Base-by-base conservation (phyloP, 1,139 yeast genomes). In the Yamadazyma sp. region DNA sequence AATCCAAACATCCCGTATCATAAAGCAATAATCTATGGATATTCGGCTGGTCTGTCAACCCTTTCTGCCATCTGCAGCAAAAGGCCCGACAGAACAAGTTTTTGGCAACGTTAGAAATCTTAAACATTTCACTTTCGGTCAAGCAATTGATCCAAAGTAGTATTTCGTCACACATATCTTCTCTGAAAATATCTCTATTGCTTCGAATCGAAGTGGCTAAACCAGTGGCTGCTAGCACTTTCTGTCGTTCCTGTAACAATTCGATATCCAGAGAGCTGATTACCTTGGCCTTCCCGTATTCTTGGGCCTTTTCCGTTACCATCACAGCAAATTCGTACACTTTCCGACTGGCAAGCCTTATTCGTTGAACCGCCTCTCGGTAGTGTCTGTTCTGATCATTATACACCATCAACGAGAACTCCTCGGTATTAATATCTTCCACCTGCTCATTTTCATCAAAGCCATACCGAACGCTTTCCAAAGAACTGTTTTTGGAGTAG, bases 341-440 rank as follows among this genome's bases (percentile, higher is more conserved):
- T 50, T 85, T 82, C 18, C 74, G 70, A 23, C 94, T 84, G 0
- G 89, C 83, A 26, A 74, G 57, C 35, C 76, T 69, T 8, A 88
- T 78, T 29, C 87, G 60, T 44, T 79, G 82, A 2, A 81, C 76
- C 0, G 92, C 92, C 51, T 87, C 95, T 37, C 81, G 64, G 46
- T 76, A 80, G 42, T 88, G 90, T 42, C 86, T 80, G 26, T 79
- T 72, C 53, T 85, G 94, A 53, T 88, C 96, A 51, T 88, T 87
- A 70, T 88, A 86, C 3, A 85, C 61, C 37, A 80, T 61, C 30
- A 87, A 62, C 25, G 74, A 80, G 57, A 71, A 87, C 44, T 75
- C 74, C 1, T 61, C 70, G 22, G 79, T 69, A 22, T 70, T 66
- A 35, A 62, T 52, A 49, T 80, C 86, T 1, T 60, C 56, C 1